Base-by-base conservation (phyloP, 2,329 filamentous ascomycete species). In the Thielaviopsis musarum region DNA sequence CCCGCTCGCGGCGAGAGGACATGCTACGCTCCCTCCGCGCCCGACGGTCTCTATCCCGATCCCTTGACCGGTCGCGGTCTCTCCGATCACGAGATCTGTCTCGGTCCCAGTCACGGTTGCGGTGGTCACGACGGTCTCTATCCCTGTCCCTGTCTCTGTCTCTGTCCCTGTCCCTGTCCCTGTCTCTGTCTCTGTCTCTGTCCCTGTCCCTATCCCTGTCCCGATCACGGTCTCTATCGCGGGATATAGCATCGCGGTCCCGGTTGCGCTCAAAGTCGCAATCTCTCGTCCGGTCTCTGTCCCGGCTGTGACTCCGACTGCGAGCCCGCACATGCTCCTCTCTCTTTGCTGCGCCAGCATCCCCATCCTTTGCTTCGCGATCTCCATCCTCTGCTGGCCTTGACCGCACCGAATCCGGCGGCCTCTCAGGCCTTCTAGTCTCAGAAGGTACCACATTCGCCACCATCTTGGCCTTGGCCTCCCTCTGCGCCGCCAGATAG, bases 401-500 rank as follows among this genome's bases (percentile, higher is more conserved):
- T 53, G 66, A 64, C 19, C 59, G 61, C 61, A 65, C 65, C 68
- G 63, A 71, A 71, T 52, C 75, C 66, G 66, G 76, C 69, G 58
- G 75, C 72, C 58, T 76, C 70, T 77, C 75, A 19, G 72, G 73
- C 5, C 69, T 67, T 56, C 70, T 73, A 62, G 71, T 72, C 38
- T 45, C 38, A 6, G 38, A 2, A 6, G 38, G 7, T 1, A 13
- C 15, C 38, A 13, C 38, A 45, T 5, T 57, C 57, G 22, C 34
- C 57, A 79, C 78, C 49, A 81, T 80, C 66, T 83, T 83, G 54
- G 75, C 75, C 30, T 78, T 74, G 34, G 81, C 80, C 64, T 83
- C 80, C 62, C 79, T 77, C 64, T 82, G 79, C 2, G 79, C 80
- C 6, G 80, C 80, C 45, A 83, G 71, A 64, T 84, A 84, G 4